Evolutionary conservation across 805 yeast genomes (phyloP), one percentile per base, ranked within the genome.

Genomic region (Lachancea mirantina): DNA sequence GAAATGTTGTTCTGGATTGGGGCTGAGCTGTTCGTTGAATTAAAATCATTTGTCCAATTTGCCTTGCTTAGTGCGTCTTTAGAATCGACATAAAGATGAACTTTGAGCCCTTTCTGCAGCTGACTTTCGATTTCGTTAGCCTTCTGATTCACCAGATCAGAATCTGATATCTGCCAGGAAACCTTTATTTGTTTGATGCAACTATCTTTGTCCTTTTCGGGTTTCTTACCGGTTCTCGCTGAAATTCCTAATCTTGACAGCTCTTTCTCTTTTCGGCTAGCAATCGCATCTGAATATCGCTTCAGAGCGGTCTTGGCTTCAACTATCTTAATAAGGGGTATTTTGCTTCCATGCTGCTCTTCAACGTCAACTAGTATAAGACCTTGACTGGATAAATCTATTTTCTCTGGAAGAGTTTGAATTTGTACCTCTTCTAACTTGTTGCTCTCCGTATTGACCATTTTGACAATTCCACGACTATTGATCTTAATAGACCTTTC

Each of bases 141-240:
- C 46, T 76, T 76, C 39, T 76, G 82, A 23, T 67, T 65, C 17
- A 47, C 50, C 36, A 76, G 55, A 50, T 76, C 82, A 25, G 67
- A 65, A 20, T 57, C 51, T n/a, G 68, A 66, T 14, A 75, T 75
- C 28, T 68, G 66, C 81, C 81, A 76, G 8, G 75, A 65, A 3
- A 76, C 50, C 26, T 67, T 66, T 20, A 76, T 54, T 19, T 65
- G 55, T 42, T 75, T 75, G n/a, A 63, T 40, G 19, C 64, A 62
- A 0, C 43, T 37, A 10, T 56, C 62, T 22, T 41, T 50, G 7
- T 41, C 42, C 6, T 41, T 18, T 7, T 43, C 47, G 14, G 24
- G 15, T 8, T 32, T 23, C 17, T 33, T 42, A 13, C 36, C 34
- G 5, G 38, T 18, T 27, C 36, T 38, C 14, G 23, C 30, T 8